These are phyloP conservation scores for Cryptococcus sp. DNA, from an alignment of 1,284 basidiomycete species.

Conservation along the genomic window DNA sequence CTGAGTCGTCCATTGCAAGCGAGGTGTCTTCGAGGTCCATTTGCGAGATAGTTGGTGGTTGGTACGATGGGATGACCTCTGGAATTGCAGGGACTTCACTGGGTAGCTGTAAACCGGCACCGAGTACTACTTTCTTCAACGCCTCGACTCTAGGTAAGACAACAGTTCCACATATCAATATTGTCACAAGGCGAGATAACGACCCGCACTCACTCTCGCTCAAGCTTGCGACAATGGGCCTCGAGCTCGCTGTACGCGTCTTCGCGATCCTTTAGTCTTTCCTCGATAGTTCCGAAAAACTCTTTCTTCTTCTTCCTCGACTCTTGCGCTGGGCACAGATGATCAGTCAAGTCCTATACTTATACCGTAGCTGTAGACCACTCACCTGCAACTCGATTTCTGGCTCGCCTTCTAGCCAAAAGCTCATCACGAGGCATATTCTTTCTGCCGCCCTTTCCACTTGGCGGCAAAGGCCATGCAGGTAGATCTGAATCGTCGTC, in stretches of 20 bases:
- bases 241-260: constrained; percentile 20
- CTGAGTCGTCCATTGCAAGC: constrained; percentile 1
- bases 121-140: constrained; percentile 18
- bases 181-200: neutral
- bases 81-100: constrained; percentile 5
- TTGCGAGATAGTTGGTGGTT: neutral
- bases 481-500: constrained; percentile 11
- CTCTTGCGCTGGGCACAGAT: constrained; percentile 20
- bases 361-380: neutral
- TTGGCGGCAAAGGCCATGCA: constrained; percentile 24
- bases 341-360: neutral
- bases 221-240: constrained; percentile 26
- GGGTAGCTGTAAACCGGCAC: constrained; percentile 22
- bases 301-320: constrained; percentile 31
- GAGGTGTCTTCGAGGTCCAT: constrained; percentile 6
- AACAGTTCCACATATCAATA: constrained; percentile 1
- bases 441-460: constrained; percentile 28
- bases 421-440: constrained; percentile 34
- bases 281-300: constrained; percentile 17
- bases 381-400: constrained; percentile 35
- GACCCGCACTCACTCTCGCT: constrained; percentile 31
- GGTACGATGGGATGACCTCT: neutral
- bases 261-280: constrained; percentile 19
- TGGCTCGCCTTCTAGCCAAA: constrained; percentile 25
- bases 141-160: constrained; percentile 22